A percentile compares a stretch with the other conserved stretches of the same genome.
Conservation (phyloP, 164 flowering plant genomes). For the Vitis rupestris region DNA sequence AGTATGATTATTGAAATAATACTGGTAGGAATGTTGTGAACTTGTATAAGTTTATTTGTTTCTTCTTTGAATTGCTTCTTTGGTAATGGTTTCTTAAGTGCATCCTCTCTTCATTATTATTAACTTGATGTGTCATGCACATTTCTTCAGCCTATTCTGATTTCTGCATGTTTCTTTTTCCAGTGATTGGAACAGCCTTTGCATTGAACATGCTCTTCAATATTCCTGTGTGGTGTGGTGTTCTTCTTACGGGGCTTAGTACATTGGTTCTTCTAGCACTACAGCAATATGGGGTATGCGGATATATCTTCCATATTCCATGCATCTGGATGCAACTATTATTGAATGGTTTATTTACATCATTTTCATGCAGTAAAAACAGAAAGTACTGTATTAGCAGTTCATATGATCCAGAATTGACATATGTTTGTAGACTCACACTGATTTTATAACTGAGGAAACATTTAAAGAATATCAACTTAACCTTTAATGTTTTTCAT, state of each 20-base stretch:
- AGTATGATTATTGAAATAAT: too few relatives aligned
- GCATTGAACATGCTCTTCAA: slow-evolving; percentile 93
- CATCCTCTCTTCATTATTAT: not conserved
- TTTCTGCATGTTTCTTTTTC: slow-evolving; percentile 11
- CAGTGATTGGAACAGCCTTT: slow-evolving; percentile 93
- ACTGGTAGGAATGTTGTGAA: too few relatives aligned
- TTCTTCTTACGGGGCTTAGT: slow-evolving; percentile 88
- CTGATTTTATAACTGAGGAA: not conserved
- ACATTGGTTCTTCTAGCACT: slow-evolving; percentile 78
- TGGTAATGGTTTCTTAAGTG: not conserved
- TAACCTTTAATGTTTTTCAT: not conserved
- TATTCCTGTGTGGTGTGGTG: slow-evolving; percentile 87
- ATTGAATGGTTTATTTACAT: not conserved
- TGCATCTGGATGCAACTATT: not conserved
- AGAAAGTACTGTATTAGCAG: not conserved
- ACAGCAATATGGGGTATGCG: slow-evolving; percentile 92
- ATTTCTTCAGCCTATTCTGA: not conserved
- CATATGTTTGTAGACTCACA: too few relatives aligned
- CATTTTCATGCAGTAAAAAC: not conserved
- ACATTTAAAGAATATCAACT: not conserved
- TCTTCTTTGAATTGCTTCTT: too few relatives aligned
- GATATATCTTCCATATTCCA: slow-evolving; percentile 1
- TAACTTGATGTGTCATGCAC: not conserved
- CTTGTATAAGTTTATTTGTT: too few relatives aligned
- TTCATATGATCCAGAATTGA: not conserved